These are phyloP conservation scores for Lipomyces lipofer DNA, from an alignment of 805 yeast genomes.

Conservation along the genomic window DNA sequence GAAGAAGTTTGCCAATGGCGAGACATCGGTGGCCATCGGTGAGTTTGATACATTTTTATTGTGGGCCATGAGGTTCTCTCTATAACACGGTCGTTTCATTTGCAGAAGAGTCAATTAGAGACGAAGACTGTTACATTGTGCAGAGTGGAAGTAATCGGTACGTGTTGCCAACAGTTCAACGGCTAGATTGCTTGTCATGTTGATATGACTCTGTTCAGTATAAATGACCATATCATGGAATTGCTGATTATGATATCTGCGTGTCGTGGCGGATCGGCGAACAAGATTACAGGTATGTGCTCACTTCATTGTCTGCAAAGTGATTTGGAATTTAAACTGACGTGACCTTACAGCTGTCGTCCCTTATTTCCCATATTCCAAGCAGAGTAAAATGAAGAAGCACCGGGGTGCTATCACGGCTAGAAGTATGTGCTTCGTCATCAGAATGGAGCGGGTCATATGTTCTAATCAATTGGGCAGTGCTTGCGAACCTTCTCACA, in stretches of 20 bases:
- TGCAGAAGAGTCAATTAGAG: conserved; percentile 59
- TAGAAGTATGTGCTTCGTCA: conserved; percentile 46
- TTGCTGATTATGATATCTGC: conserved; percentile 88
- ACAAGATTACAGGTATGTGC: conserved; percentile 63
- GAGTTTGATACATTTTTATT: conserved; percentile 37
- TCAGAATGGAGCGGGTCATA: too few species aligned
- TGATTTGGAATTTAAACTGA: not conserved
- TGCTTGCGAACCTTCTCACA: conserved; percentile 90
- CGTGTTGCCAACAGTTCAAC: not conserved
- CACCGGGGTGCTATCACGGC: conserved; percentile 99
- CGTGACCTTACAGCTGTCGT: conserved; percentile 63
- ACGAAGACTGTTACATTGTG: conserved; percentile 61
- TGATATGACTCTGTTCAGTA: conserved; percentile 57
- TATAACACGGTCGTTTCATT: too few species aligned
- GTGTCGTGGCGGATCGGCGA: conserved; percentile 98
- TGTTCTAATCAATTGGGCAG: conserved; percentile 35
- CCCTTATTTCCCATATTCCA: conserved; percentile 96
- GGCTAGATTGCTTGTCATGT: conserved; percentile 92
- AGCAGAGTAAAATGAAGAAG: conserved; percentile 97
- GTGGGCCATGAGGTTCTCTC: too few species aligned
- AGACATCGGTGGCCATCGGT: conserved; percentile 94
- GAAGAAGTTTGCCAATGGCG: conserved; percentile 94
- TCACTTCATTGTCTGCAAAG: not conserved
- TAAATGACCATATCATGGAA: conserved; percentile 96
- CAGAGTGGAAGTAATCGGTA: conserved; percentile 33